Evolutionary conservation across 305 asterid species (phyloP).

Genomic region (Euphrasia arctica): DNA sequence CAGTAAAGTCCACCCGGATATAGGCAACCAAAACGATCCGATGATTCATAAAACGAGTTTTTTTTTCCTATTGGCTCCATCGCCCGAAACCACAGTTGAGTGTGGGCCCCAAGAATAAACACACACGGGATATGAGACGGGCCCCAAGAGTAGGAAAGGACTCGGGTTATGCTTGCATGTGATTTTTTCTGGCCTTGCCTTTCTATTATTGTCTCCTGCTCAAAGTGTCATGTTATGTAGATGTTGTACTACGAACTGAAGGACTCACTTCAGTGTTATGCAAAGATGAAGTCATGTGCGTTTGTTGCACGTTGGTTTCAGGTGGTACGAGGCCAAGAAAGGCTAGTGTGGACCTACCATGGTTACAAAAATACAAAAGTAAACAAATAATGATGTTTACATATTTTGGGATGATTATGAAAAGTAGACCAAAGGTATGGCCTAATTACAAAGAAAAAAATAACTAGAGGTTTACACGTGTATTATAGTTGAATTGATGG

Average conservation of each 20-base stretch:
- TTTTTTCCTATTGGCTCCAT: slow-evolving; percentile 17
- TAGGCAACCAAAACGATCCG: neutral
- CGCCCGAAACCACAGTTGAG: neutral
- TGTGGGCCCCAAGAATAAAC: neutral
- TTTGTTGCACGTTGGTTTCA: slow-evolving; percentile 27
- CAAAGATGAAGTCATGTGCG: slow-evolving; percentile 23
- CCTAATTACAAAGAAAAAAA: neutral
- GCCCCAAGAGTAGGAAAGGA: neutral
- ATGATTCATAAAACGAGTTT: neutral
- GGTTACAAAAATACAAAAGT: neutral
- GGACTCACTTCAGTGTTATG: slow-evolving; percentile 24
- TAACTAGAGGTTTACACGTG: neutral
- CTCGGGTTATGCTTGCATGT: slow-evolving; percentile 8
- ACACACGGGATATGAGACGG: neutral
- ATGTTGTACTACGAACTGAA: slow-evolving; percentile 27
- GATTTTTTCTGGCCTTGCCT: neutral
- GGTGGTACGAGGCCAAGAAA: slow-evolving; percentile 58
- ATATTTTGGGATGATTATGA: neutral
- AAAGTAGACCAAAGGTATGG: neutral
- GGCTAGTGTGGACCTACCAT: slow-evolving; percentile 56
- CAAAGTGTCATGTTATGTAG: slow-evolving; percentile 21
- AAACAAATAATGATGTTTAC: neutral
- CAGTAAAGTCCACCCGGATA: neutral
- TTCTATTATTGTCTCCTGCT: neutral
- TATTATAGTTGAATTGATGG: too few species aligned